These are phyloP conservation scores for Saturnispora besseyi DNA, from an alignment of 805 yeast species.

Conservation along the genomic window DNA sequence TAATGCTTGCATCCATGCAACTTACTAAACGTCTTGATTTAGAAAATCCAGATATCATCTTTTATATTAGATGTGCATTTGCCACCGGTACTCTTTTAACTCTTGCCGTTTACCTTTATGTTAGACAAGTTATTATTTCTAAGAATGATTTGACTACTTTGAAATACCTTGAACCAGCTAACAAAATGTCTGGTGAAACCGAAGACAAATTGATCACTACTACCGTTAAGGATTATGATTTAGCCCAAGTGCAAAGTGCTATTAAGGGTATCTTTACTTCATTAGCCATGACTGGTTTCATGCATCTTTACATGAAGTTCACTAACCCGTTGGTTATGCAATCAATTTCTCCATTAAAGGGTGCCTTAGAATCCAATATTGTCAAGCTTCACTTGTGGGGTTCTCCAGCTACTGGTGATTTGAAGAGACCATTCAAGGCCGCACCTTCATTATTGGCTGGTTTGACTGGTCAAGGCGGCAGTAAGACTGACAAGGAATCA, in stretches of 20 bases:
- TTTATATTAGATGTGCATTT: slow-evolving; percentile 71
- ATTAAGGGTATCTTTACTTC: slow-evolving; percentile 81
- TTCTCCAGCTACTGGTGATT: slow-evolving; percentile 74
- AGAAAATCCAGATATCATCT: slow-evolving; percentile 67
- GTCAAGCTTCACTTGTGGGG: slow-evolving; percentile 87
- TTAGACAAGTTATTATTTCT: slow-evolving; percentile 49
- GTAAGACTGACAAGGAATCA: slow-evolving; percentile 80
- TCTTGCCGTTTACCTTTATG: slow-evolving; percentile 55
- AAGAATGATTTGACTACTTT: slow-evolving; percentile 88
- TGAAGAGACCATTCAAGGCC: slow-evolving; percentile 94
- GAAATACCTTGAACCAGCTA: slow-evolving; percentile 83
- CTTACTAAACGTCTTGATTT: slow-evolving; percentile 81
- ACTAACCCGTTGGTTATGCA: slow-evolving; percentile 96
- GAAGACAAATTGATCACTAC: slow-evolving; percentile 74
- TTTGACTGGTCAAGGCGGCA: slow-evolving; percentile 31
- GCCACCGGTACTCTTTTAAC: slow-evolving; percentile 56
- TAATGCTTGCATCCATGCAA: slow-evolving; percentile 97
- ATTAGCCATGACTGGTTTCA: slow-evolving; percentile 94
- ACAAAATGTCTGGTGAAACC: slow-evolving; percentile 66
- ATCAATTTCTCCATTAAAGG: slow-evolving; percentile 80
- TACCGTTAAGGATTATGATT: slow-evolving; percentile 91
- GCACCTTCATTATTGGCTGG: slow-evolving; percentile 63
- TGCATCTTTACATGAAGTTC: slow-evolving; percentile 96
- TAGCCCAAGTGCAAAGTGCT: slow-evolving; percentile 71
- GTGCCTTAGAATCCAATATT: slow-evolving; percentile 81